Base-by-base conservation (phyloP, 78 protist species). In the Dictyostelium purpureum region DNA sequence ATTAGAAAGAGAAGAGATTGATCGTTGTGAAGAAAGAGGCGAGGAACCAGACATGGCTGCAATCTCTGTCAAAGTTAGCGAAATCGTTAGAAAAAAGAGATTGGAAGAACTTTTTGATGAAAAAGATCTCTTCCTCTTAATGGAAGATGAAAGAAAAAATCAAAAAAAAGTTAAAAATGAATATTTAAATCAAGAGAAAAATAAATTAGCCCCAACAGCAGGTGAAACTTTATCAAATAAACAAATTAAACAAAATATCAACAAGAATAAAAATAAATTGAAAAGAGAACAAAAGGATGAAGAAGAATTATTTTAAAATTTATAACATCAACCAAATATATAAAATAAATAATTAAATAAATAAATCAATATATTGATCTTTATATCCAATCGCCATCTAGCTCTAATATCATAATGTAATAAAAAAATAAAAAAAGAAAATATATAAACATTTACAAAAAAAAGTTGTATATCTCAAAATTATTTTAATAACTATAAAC, bases 161-260 rank as follows among this genome's bases (percentile, higher is more conserved):
- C 26, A 63, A 63, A 42, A 63, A 63, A 63, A 6, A 33, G n/a
- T n/a, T n/a, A n/a, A 14, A 14, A 52, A 14, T 52, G 57, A n/a
- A n/a, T n/a, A n/a, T n/a, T n/a, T n/a, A n/a, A n/a, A n/a, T n/a
- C 45, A 63, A 33, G 71, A 63, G 16, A 43, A 5, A 43, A 37
- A 37, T 19, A 70, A 70, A 43, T 43, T 70, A 12, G 49, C 16
- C 0, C 77, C 77, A 0, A 28, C 7, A 24, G 52, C 52, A 24
- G 77, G 77, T 70, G 61, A 70, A n/a, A 54, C 56, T 70, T 43
- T 70, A 70, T 37, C 77, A 70, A 43, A 70, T 63, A 63, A 63
- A 63, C 71, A 63, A 63, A 63, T 63, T 37, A 63, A 63, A 63
- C 71, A 63, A 63, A 63, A 63, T 63, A 33, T 9, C 12, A 63